Percentiles rank a stretch among this genome's conserved stretches.
Evolutionary conservation across 2,329 filamentous ascomycete genomes (phyloP).

Genomic region (Venturia oleaginea): DNA sequence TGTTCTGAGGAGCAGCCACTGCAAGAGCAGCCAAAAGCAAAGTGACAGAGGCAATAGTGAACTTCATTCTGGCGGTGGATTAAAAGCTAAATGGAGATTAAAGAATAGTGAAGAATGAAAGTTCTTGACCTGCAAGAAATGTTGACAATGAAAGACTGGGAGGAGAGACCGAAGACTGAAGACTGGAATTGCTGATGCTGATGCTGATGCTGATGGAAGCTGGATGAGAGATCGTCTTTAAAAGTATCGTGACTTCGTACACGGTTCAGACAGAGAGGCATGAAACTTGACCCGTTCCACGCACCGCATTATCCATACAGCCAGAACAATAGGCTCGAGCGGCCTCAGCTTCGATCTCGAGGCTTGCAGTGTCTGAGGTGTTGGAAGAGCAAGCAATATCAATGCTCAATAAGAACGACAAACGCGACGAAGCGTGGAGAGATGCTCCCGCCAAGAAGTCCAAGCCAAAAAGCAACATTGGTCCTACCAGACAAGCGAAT

Average conservation of each 20-base stretch:
- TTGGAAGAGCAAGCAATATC: neutral
- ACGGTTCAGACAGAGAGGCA: neutral
- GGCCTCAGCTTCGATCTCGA: conserved; percentile 1
- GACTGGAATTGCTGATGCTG: neutral
- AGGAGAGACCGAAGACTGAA: neutral
- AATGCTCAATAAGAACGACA: neutral
- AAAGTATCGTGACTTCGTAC: neutral
- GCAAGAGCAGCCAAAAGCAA: conserved; percentile 8
- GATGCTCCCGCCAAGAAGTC: neutral
- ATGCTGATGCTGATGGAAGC: neutral
- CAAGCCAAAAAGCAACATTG: neutral
- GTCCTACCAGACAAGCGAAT: neutral
- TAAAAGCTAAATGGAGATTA: neutral
- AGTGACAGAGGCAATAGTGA: neutral
- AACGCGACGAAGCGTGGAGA: neutral
- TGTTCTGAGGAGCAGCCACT: conserved; percentile 6
- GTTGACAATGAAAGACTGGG: neutral
- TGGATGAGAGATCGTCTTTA: neutral
- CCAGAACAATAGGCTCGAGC: neutral
- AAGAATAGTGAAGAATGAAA: conserved; percentile 1
- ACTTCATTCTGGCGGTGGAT: conserved; percentile 6
- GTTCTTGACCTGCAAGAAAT: conserved; percentile 11
- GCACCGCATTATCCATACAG: neutral
- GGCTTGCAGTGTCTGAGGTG: conserved; percentile 4
- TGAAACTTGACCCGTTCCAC: conserved; percentile 6